These are phyloP conservation scores for Neurospora intermedia DNA, from an alignment of 495 filamentous ascomycete species.

Conservation along the genomic window DNA sequence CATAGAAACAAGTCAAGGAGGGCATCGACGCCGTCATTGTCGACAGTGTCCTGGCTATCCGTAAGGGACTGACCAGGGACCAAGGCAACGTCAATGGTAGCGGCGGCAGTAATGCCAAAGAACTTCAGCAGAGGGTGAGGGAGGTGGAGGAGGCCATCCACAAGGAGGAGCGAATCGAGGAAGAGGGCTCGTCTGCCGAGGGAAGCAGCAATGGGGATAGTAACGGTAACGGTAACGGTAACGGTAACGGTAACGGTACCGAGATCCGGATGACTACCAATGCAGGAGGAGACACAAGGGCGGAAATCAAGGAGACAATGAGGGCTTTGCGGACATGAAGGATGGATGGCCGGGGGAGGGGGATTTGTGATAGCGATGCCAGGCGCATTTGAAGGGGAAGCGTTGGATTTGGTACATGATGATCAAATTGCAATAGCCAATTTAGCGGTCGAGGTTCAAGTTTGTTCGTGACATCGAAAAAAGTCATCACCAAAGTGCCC, in stretches of 20 bases:
- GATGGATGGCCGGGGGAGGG: too few relatives aligned
- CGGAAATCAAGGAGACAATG: not conserved
- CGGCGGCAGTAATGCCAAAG: not conserved
- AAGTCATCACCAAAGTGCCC: not conserved
- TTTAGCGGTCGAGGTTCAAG: not conserved
- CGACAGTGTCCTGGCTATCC: conserved; percentile 77
- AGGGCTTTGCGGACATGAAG: not conserved
- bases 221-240: not conserved
- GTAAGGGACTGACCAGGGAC: conserved; percentile 36
- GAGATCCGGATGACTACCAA: not conserved
- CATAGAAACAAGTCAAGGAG: conserved; percentile 77
- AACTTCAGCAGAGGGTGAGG: conserved; percentile 2
- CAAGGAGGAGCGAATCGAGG: not conserved
- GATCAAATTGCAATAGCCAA: not conserved
- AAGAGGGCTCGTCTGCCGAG: not conserved
- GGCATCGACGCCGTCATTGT: conserved; percentile 97
- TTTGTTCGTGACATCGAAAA: not conserved
- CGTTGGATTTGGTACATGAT: not conserved
- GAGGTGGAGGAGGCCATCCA: conserved; percentile 3
- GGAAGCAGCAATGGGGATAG: not conserved
- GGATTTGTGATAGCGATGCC: not conserved
- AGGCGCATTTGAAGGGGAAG: not conserved
- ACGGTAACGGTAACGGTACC: not conserved
- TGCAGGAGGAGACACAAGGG: not conserved
- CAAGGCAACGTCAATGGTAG: not conserved